phyloP scores from a whole-genome alignment of 2,329 filamentous ascomycete genomes.

The Pyrenophora seminiperda region DNA sequence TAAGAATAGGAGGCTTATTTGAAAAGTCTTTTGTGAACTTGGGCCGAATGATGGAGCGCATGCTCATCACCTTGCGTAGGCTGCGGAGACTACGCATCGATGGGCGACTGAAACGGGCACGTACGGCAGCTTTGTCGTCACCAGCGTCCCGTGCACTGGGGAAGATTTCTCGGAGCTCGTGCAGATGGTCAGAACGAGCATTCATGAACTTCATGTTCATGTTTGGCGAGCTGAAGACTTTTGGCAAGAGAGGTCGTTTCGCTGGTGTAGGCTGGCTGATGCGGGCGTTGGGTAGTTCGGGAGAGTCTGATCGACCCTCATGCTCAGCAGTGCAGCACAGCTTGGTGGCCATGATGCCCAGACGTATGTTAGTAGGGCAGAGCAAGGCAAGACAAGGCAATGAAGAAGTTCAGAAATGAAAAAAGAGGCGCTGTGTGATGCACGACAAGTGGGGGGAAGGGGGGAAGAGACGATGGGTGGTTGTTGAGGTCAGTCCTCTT shows the following conservation, averaged over 20 bases:
- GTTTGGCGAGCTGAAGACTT: constrained; percentile 21
- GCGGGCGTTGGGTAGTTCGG: constrained; percentile 43
- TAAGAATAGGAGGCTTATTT: constrained; percentile 17
- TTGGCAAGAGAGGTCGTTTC: constrained; percentile 32
- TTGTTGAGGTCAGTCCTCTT: too few species aligned
- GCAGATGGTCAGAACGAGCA: constrained; percentile 37
- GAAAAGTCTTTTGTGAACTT: constrained; percentile 38
- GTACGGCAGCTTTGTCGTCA: constrained; percentile 12
- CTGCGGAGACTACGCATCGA: constrained; percentile 41
- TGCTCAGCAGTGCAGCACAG: constrained; percentile 44
- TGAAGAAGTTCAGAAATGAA: too few species aligned
- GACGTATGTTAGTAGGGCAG: background rate
- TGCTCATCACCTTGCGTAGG: constrained; percentile 44
- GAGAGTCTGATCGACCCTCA: constrained; percentile 32
- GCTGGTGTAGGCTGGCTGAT: constrained; percentile 34
- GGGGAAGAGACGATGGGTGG: too few species aligned
- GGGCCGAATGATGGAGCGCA: constrained; percentile 42
- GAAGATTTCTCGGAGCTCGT: constrained; percentile 44
- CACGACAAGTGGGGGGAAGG: background rate
- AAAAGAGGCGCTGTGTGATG: background rate
- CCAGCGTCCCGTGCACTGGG: constrained; percentile 29
- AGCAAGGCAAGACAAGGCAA: background rate
- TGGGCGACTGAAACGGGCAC: constrained; percentile 30
- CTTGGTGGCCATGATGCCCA: constrained; percentile 36
- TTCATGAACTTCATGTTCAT: constrained; percentile 41